These are phyloP conservation scores for Solanum chmielewskii DNA, from an alignment of 257 asterid genomes.

Conservation along the genomic window DNA sequence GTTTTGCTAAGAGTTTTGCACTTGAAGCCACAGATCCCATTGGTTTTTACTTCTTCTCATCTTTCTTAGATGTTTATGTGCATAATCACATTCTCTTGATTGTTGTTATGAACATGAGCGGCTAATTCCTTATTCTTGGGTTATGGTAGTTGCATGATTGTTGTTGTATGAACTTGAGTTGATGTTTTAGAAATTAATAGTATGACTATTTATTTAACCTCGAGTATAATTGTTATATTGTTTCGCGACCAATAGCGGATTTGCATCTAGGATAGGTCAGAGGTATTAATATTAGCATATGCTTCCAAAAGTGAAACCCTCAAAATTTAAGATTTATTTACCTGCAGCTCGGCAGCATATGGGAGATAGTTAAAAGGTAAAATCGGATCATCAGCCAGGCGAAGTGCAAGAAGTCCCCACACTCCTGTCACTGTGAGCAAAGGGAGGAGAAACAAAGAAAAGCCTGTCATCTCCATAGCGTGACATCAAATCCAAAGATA, in stretches of 20 bases:
- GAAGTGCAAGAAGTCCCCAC: conserved; percentile 92
- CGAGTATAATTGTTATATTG: too few species aligned
- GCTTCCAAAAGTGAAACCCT: not conserved
- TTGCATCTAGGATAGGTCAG: not conserved
- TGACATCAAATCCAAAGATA: not conserved
- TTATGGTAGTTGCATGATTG: too few species aligned
- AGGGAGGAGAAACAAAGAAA: conserved; percentile 5
- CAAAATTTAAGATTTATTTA: conserved; percentile 1
- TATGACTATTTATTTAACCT: too few species aligned
- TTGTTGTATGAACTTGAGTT: too few species aligned
- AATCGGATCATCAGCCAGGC: conserved; percentile 67
- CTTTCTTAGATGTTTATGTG: too few species aligned
- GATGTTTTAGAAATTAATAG: too few species aligned
- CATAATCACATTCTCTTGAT: too few species aligned
- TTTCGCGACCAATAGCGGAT: too few species aligned
- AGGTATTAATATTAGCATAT: not conserved
- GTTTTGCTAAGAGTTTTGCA: not conserved
- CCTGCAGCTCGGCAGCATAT: conserved; percentile 75
- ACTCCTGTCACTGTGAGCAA: conserved; percentile 45
- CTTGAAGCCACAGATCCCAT: not conserved
- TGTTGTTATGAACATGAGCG: too few species aligned
- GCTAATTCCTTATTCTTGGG: too few species aligned
- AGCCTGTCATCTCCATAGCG: not conserved
- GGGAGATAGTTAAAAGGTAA: conserved; percentile 78
- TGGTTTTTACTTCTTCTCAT: not conserved